Evolutionary conservation across 371 early-diverging fungal species (phyloP), one percentile per base, ranked within the genome.

Genomic region (Lichtheimia ornata): DNA sequence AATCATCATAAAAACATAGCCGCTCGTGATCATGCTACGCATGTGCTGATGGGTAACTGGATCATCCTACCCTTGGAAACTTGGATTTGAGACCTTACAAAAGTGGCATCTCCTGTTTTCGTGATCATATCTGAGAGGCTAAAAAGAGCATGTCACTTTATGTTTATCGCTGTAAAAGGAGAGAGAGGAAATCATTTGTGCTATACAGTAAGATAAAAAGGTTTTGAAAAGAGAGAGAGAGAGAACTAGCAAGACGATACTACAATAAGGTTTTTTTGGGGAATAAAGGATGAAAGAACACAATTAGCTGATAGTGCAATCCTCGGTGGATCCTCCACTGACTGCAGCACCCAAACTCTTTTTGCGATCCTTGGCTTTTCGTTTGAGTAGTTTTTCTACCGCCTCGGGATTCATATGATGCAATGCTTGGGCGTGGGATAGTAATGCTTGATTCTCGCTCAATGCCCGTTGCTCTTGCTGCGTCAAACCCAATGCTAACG

Each of bases 391-490:
- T 47, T 51, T 59, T 44, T 62, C 63, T 17, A 62, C 70, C 17
- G 61, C 63, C 9, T 62, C 56, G 13, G 70, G 66, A 40, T 66
- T 49, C 30, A 63, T 59, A 35, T 59, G 53, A n/a, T 60, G 62
- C 63, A 70, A 59, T 28, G 67, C 62, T 49, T 70, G 50, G 0
- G 74, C 67, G 24, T 73, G 74, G 0, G 70, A 67, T 5, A 76
- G 44, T 20, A 73, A 41, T 1, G 73, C 73, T n/a, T 67, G 71
- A 25, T 76, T 76, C 45, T 73, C 62, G 35, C 58, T 65, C 0
- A 76, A 56, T 0, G 77, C 77, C 7, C 60, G 56, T 24, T 74
- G 71, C 54, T 77, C 72, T 64, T 71, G 73, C 17, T 59, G 60
- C 13, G 70, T 71, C 35, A 74, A 53, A 5, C 73, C 70, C 9